Evolutionary conservation across 768 basidiomycete genomes (phyloP).

Genomic region (Boletus eberwhitei): DNA sequence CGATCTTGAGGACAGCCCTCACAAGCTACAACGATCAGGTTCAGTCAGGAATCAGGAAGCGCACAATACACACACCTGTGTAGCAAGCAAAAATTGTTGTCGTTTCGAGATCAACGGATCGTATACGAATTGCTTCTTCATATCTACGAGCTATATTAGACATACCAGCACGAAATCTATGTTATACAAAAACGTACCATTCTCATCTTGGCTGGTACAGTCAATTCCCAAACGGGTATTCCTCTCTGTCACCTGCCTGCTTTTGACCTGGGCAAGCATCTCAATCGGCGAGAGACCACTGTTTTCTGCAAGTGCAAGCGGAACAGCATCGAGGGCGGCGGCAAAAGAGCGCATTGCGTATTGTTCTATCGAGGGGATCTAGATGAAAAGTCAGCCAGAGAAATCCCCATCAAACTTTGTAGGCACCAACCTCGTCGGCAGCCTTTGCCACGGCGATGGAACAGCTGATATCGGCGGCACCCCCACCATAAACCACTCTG

Average conservation of each 20-base stretch:
- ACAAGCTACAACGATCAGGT: constrained; percentile 54
- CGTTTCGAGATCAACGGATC: constrained; percentile 97
- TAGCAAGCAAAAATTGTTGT: constrained; percentile 96
- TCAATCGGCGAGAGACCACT: constrained; percentile 95
- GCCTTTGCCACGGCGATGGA: constrained; percentile 90
- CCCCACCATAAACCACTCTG: constrained; percentile 97
- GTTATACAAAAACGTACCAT: constrained; percentile 51
- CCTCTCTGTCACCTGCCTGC: constrained; percentile 81
- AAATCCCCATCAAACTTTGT: background rate
- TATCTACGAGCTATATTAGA: constrained; percentile 53
- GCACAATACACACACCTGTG: constrained; percentile 57
- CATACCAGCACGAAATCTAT: background rate
- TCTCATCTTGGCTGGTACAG: constrained; percentile 80
- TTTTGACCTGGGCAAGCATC: constrained; percentile 94
- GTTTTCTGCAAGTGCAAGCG: constrained; percentile 96
- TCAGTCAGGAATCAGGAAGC: constrained; percentile 2
- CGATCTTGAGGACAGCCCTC: constrained; percentile 84
- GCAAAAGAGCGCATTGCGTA: constrained; percentile 99
- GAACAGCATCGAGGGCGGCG: constrained; percentile 90
- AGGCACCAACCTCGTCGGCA: constrained; percentile 74
- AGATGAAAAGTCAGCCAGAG: constrained; percentile 1
- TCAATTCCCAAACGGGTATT: constrained; percentile 91
- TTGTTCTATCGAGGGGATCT: constrained; percentile 98
- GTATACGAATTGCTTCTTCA: constrained; percentile 96
- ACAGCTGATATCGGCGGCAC: constrained; percentile 95